Conservation (phyloP, 2,329 filamentous ascomycete genomes). For the Aspergillus novofumigatus region DNA sequence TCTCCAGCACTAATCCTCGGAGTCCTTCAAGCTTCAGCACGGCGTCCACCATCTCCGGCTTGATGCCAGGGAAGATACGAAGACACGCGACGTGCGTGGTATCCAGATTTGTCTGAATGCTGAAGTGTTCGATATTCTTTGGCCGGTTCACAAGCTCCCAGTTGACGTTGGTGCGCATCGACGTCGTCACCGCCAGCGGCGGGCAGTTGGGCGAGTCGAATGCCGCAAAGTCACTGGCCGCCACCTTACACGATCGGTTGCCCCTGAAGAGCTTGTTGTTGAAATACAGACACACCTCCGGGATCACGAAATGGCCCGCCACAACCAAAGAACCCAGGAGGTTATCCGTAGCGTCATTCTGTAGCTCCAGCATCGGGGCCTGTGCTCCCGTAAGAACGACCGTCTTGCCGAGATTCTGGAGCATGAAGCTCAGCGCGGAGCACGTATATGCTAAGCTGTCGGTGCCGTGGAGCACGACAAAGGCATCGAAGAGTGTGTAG, state of each 20-base stretch:
- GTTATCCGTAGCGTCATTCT: conserved; percentile 89
- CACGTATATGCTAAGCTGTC: conserved; percentile 87
- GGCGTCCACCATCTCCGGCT: conserved; percentile 86
- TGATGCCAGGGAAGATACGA: conserved; percentile 87
- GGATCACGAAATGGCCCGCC: conserved; percentile 86
- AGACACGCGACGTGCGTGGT: conserved; percentile 87
- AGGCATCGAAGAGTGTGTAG: conserved; percentile 84
- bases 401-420: conserved; percentile 84
- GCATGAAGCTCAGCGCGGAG: conserved; percentile 89
- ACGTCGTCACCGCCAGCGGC: conserved; percentile 76
- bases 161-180: conserved; percentile 73
- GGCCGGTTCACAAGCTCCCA: conserved; percentile 75
- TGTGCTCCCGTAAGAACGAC: conserved; percentile 81
- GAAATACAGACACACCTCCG: conserved; percentile 91
- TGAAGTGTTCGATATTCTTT: conserved; percentile 68
- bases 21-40: conserved; percentile 73
- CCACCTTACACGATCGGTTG: conserved; percentile 83
- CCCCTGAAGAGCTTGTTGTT: conserved; percentile 86
- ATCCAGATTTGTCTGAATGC: conserved; percentile 69
- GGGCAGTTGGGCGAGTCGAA: conserved; percentile 85
- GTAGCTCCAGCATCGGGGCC: conserved; percentile 82
- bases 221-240: conserved; percentile 78
- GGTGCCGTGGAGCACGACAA: conserved; percentile 86
- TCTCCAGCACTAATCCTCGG: conserved; percentile 79
- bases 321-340: conserved; percentile 83